A percentile compares a stretch with the other conserved stretches of the same genome.
Evolutionary conservation across 768 basidiomycete genomes (phyloP).

Genomic region (Leucogyrophana mollusca): DNA sequence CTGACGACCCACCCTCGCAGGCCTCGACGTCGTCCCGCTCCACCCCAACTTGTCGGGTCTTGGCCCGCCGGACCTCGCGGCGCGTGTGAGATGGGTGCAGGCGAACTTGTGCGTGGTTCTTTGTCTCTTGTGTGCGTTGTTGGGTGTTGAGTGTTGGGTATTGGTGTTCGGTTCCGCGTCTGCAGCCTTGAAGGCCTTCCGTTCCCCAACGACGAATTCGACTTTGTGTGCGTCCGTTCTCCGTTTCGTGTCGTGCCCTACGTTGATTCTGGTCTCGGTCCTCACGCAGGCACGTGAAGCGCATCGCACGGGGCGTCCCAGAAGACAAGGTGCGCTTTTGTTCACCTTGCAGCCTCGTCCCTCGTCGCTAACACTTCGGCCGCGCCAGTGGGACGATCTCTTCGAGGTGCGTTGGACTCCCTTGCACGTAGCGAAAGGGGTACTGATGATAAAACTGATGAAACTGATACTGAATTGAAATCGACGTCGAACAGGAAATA

Average conservation of each 20-base stretch:
- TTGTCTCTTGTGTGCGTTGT: too few relatives aligned
- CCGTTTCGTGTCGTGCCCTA: not conserved
- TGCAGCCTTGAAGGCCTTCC: constrained; percentile 65
- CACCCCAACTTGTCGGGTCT: constrained; percentile 66
- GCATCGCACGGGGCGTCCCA: constrained; percentile 72
- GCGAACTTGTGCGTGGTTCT: constrained; percentile 59
- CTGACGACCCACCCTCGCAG: constrained; percentile 27
- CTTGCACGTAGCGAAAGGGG: too few relatives aligned
- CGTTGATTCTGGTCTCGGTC: constrained; percentile 4
- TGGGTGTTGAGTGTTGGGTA: too few relatives aligned
- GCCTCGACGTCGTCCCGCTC: constrained; percentile 69
- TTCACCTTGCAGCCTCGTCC: not conserved
- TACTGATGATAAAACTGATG: too few relatives aligned
- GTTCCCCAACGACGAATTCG: constrained; percentile 71
- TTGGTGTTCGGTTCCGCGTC: not conserved
- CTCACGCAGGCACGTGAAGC: constrained; percentile 56
- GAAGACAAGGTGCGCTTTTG: constrained; percentile 58
- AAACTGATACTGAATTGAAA: not conserved
- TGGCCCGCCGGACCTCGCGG: constrained; percentile 53
- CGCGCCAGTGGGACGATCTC: constrained; percentile 58
- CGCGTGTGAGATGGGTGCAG: constrained; percentile 70
- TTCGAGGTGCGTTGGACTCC: constrained; percentile 43
- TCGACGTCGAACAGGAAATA: constrained; percentile 44
- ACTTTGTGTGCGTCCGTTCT: constrained; percentile 61
- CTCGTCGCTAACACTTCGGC: not conserved